A percentile compares a stretch with the other conserved stretches of the same genome.
Evolutionary conservation across 2,329 filamentous ascomycete genomes (phyloP).

Genomic region (Botrytis byssoidea): DNA sequence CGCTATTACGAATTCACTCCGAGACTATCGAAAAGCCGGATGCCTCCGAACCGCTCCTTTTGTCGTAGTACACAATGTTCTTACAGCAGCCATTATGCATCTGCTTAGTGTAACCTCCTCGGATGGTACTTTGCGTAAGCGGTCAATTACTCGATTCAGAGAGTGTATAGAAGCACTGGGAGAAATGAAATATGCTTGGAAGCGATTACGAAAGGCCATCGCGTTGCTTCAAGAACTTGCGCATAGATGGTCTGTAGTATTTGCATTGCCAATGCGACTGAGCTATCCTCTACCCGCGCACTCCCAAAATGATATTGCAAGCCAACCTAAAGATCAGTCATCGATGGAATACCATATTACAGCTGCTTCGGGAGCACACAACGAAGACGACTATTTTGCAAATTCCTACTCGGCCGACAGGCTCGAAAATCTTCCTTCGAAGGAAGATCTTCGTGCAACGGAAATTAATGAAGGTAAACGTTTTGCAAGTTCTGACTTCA

Average conservation of each 20-base stretch:
- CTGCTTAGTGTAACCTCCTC: conserved; percentile 1
- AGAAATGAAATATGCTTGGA: conserved; percentile 3
- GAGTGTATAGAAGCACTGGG: neutral
- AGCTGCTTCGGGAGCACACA: neutral
- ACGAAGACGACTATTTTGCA: neutral
- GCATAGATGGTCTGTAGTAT: conserved; percentile 5
- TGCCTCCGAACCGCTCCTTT: neutral
- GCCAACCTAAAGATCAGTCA: neutral
- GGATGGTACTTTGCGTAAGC: neutral
- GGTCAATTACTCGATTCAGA: neutral
- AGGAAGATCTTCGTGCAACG: neutral
- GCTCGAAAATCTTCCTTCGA: neutral
- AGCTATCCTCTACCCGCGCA: neutral
- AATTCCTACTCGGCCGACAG: neutral
- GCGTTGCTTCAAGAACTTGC: conserved; percentile 3
- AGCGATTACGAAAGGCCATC: neutral
- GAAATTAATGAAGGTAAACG: neutral
- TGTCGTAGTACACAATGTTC: neutral
- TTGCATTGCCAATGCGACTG: conserved; percentile 3
- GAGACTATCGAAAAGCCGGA: neutral
- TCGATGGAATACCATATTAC: neutral
- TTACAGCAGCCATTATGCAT: conserved; percentile 7
- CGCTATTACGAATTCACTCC: neutral
- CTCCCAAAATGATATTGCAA: neutral
- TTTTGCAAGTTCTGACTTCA: neutral